Conservation (phyloP, 345 rosid species). For the Melaleuca alternifolia region DNA sequence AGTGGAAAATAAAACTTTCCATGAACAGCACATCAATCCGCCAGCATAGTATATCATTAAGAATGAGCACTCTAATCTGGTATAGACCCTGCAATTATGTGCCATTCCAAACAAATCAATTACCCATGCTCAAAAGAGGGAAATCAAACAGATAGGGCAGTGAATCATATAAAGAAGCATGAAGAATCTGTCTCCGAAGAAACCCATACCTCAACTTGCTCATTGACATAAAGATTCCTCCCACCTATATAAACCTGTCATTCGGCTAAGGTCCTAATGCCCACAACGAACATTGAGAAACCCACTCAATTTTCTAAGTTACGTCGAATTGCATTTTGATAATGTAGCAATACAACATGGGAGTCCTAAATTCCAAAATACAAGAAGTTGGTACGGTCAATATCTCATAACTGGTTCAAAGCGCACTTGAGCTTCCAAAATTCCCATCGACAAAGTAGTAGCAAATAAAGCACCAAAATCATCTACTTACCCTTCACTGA, state of each 20-base stretch:
- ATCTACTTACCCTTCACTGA: slow-evolving; percentile 70
- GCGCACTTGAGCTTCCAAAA: neutral
- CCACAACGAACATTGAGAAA: neutral
- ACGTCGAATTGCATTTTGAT: neutral
- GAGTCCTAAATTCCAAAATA: neutral
- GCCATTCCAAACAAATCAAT: slow-evolving; percentile 70
- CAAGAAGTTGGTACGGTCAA: neutral
- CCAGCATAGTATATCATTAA: slow-evolving; percentile 65
- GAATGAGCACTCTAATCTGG: slow-evolving; percentile 57
- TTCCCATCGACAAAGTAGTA: neutral
- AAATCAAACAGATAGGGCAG: slow-evolving; percentile 18
- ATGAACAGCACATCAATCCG: slow-evolving; percentile 68
- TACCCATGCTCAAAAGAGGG: slow-evolving; percentile 14
- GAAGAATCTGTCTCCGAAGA: neutral
- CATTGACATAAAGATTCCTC: neutral
- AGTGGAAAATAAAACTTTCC: slow-evolving; percentile 47
- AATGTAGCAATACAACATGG: neutral
- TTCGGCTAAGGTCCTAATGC: neutral
- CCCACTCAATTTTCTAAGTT: neutral
- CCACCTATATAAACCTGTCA: neutral
- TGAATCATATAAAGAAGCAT: neutral
- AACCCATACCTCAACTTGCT: neutral
- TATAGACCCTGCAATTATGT: slow-evolving; percentile 64
- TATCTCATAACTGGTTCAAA: neutral
- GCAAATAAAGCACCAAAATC: neutral